These are phyloP conservation scores for Juncus effusus DNA, from an alignment of 176 grass and related monocot species.

Conservation along the genomic window DNA sequence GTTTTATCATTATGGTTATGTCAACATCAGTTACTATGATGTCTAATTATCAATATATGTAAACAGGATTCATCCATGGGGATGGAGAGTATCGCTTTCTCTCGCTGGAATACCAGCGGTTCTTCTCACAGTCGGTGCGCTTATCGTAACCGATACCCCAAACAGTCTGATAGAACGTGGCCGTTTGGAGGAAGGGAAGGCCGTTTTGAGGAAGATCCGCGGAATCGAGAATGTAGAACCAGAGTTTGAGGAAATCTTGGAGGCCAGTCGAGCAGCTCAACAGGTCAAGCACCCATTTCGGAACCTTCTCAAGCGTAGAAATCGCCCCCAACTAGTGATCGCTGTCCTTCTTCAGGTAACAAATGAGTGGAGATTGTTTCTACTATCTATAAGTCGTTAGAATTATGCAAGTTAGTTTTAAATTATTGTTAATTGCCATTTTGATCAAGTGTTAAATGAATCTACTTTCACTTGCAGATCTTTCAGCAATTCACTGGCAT, in stretches of 20 bases:
- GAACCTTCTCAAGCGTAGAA: conserved; percentile 64
- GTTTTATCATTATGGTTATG: background rate
- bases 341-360: conserved; percentile 68
- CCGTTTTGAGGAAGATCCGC: conserved; percentile 60
- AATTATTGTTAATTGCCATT: background rate
- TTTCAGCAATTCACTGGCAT: conserved; percentile 96
- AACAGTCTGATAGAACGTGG: conserved; percentile 94
- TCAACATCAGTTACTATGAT: conserved; percentile 4
- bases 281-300: conserved; percentile 96
- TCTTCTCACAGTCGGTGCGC: conserved; percentile 65
- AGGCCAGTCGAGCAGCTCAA: conserved; percentile 65
- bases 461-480: conserved; percentile 32
- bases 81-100: conserved; percentile 65
- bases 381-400: background rate
- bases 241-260: conserved; percentile 82
- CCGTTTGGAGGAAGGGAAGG: conserved; percentile 58
- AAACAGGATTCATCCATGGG: conserved; percentile 68
- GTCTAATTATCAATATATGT: background rate
- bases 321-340: conserved; percentile 71
- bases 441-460: background rate
- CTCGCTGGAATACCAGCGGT: conserved; percentile 77
- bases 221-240: conserved; percentile 75
- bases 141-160: conserved; percentile 68
- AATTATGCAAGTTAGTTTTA: background rate
- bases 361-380: background rate